These are phyloP conservation scores for Thelonectria olida DNA, from an alignment of 2,329 filamentous ascomycete genomes.

Conservation along the genomic window DNA sequence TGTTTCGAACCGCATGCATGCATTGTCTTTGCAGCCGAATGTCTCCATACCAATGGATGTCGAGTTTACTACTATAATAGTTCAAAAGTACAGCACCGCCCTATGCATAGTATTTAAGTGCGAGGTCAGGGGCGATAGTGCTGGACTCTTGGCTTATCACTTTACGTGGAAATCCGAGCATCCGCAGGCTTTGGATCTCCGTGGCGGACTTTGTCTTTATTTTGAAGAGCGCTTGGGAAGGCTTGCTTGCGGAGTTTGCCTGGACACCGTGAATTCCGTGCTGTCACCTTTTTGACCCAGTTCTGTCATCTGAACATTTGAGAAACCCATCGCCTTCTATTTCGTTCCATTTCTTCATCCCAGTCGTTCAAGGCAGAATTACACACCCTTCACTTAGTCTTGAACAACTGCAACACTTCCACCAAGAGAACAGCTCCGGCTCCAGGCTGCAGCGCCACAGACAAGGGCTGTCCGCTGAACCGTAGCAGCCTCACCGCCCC, in stretches of 20 bases:
- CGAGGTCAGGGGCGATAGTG: too few species aligned
- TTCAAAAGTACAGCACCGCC: too few species aligned
- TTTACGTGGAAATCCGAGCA: conserved; percentile 12
- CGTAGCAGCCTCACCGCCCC: conserved; percentile 39
- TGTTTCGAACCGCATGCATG: too few species aligned
- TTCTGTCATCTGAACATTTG: not conserved
- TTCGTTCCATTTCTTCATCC: not conserved
- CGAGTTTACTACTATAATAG: too few species aligned
- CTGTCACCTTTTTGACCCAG: not conserved
- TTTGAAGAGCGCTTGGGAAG: not conserved
- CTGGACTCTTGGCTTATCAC: too few species aligned
- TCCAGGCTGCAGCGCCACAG: conserved; percentile 33
- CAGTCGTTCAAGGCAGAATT: not conserved
- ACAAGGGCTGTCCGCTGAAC: conserved; percentile 30
- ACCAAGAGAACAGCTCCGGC: not conserved
- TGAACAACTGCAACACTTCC: not conserved
- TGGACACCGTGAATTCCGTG: not conserved
- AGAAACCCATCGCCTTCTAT: not conserved
- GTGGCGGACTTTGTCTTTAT: conserved; percentile 21
- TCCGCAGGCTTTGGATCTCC: not conserved
- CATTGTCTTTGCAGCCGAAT: too few species aligned
- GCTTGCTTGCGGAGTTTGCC: conserved; percentile 21
- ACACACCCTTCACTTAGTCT: not conserved
- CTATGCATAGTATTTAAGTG: too few species aligned
- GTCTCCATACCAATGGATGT: too few species aligned